These are phyloP conservation scores for Hypericum androsaemum DNA, from an alignment of 345 rosid species.

Conservation along the genomic window DNA sequence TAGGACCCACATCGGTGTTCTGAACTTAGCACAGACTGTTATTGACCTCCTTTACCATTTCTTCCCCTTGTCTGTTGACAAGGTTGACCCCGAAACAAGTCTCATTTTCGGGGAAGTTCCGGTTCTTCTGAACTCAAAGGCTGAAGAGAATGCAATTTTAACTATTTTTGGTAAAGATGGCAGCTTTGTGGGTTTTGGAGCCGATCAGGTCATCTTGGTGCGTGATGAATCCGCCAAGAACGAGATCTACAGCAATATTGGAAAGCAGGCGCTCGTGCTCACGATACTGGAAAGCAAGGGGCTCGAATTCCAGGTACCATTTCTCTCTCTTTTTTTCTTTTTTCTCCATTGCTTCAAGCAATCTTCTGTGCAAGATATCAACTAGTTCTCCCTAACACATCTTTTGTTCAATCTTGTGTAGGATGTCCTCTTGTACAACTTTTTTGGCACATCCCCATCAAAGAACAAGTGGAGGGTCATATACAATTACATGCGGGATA, in stretches of 20 bases:
- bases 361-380: too few species aligned
- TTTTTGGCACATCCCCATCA: conserved; percentile 40
- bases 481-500: conserved; percentile 32
- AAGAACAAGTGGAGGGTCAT: conserved; percentile 44
- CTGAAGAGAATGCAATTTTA: too few species aligned
- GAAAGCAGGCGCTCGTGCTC: conserved; percentile 42
- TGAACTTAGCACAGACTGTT: too few species aligned
- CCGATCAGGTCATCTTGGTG: conserved; percentile 42
- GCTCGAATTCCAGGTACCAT: conserved; percentile 39
- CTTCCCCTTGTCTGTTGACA: too few species aligned
- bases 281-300: conserved; percentile 44
- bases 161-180: too few species aligned
- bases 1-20: too few species aligned
- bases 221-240: conserved; percentile 29
- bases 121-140: too few species aligned
- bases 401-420: conserved; percentile 6
- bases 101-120: too few species aligned
- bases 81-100: too few species aligned
- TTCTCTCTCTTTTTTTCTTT: neutral
- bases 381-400: too few species aligned
- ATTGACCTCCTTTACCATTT: too few species aligned
- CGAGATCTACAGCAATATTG: conserved; percentile 21
- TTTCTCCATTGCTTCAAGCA: neutral
- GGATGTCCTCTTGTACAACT: conserved; percentile 43
- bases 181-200: conserved; percentile 35